phyloP scores from a whole-genome alignment of 352 stramenopile species.

The Phytophthora hibernalis region DNA sequence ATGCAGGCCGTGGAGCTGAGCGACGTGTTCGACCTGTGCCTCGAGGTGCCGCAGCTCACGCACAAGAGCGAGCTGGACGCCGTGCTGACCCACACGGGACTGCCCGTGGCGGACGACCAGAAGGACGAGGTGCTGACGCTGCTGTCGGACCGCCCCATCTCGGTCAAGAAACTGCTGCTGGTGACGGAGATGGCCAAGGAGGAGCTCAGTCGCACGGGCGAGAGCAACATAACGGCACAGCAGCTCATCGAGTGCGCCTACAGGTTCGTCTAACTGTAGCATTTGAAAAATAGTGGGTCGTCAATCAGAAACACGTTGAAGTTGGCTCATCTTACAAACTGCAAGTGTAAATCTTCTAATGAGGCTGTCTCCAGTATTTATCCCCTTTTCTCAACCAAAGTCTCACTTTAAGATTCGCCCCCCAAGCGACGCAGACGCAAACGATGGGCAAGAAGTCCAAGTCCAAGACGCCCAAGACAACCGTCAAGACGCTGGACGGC shows the following conservation, averaged over 20 bases:
- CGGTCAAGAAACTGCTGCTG: constrained; percentile 98
- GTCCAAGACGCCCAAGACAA: constrained; percentile 28
- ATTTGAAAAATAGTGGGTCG: neutral
- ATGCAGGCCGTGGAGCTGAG: constrained; percentile 95
- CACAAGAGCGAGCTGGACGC: constrained; percentile 90
- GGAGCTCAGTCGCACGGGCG: constrained; percentile 67
- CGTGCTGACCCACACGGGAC: constrained; percentile 81
- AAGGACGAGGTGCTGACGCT: constrained; percentile 74
- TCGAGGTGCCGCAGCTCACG: constrained; percentile 93
- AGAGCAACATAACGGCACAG: constrained; percentile 74
- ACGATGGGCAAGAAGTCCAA: constrained; percentile 77
- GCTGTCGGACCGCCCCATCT: constrained; percentile 93
- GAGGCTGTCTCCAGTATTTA: neutral
- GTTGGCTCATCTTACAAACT: constrained; percentile 20
- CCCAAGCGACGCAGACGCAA: constrained; percentile 18
- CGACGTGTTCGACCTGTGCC: constrained; percentile 94
- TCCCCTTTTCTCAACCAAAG: neutral
- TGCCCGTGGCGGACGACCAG: constrained; percentile 76
- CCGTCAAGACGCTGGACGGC: constrained; percentile 32
- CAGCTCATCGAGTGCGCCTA: constrained; percentile 88
- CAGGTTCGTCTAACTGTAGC: constrained; percentile 66
- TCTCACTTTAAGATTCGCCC: constrained; percentile 27
- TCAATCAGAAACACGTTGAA: constrained; percentile 21
- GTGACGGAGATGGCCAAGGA: constrained; percentile 97
- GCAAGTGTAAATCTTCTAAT: constrained; percentile 15